Percentiles rank a stretch among this genome's conserved stretches.
These are phyloP conservation scores for Termitomyces sp. DNA, from an alignment of 768 basidiomycete genomes.

Conservation along the genomic window DNA sequence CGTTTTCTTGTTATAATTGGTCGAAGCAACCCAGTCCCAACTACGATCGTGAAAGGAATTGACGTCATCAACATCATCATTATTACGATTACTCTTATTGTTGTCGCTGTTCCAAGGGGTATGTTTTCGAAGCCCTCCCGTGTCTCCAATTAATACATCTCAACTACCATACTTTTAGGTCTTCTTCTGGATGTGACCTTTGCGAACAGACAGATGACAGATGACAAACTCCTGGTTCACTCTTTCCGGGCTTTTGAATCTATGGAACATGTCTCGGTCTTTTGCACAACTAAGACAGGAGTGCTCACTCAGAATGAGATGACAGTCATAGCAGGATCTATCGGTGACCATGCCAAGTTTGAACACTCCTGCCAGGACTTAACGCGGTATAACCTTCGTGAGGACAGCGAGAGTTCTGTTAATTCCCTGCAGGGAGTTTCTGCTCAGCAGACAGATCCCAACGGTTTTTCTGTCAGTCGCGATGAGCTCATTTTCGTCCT, in stretches of 20 bases:
- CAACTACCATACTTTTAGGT: conserved; percentile 33
- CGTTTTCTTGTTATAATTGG: too few species aligned
- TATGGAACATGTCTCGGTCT: conserved; percentile 95
- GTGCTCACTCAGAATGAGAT: conserved; percentile 94
- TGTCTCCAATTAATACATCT: too few species aligned
- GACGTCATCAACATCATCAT: too few species aligned
- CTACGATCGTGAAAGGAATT: too few species aligned
- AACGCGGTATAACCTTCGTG: conserved; percentile 5
- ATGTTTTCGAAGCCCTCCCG: background rate
- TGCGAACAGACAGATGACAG: conserved; percentile 94
- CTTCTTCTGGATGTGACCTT: conserved; percentile 95
- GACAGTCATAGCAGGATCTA: conserved; percentile 92
- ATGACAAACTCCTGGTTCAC: conserved; percentile 90
- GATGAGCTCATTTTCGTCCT: conserved; percentile 59
- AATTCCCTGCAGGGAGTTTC: too few species aligned
- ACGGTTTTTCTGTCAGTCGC: conserved; percentile 59
- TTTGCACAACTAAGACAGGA: conserved; percentile 95
- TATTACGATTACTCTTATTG: too few species aligned
- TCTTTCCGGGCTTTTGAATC: conserved; percentile 96
- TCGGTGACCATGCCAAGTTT: conserved; percentile 93
- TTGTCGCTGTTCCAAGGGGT: too few species aligned
- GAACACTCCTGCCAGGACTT: conserved; percentile 19
- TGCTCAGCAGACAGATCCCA: too few species aligned
- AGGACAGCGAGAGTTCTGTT: conserved; percentile 62
- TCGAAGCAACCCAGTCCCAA: too few species aligned